Percentiles rank a stretch among this genome's conserved stretches.
These are phyloP conservation scores for Heterobasidion irregulare DNA, from an alignment of 1,284 basidiomycete genomes.

Conservation along the genomic window DNA sequence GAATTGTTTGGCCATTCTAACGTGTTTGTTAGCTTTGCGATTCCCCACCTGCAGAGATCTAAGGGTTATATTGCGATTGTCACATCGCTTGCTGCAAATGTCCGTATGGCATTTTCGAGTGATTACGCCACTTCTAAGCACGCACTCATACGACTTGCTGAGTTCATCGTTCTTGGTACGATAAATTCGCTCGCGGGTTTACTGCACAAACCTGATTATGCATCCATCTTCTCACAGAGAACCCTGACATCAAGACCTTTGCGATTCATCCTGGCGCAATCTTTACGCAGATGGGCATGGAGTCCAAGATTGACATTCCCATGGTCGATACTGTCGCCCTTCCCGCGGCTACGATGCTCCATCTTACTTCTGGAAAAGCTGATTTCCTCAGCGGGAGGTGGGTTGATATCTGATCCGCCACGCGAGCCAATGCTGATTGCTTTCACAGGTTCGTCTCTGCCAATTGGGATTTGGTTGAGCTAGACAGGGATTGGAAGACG, in stretches of 20 bases:
- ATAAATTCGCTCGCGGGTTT: neutral
- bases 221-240: neutral
- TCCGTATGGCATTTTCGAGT: conserved; percentile 1
- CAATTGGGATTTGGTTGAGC: neutral
- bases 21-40: neutral
- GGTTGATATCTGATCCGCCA: neutral
- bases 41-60: conserved; percentile 6
- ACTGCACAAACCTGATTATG: neutral
- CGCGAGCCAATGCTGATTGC: neutral
- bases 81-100: conserved; percentile 5
- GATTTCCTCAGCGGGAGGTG: conserved; percentile 4
- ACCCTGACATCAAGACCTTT: conserved; percentile 6
- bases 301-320: neutral
- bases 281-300: neutral
- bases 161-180: conserved; percentile 4
- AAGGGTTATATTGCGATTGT: conserved; percentile 6
- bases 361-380: neutral
- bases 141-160: conserved; percentile 6
- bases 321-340: neutral
- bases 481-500: neutral
- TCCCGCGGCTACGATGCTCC: neutral
- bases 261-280: conserved; percentile 10
- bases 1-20: neutral
- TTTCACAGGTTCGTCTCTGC: neutral
- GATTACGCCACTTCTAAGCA: conserved; percentile 8